Conservation (phyloP, 805 yeast genomes). For the Tetrapisispora taiwanensis region DNA sequence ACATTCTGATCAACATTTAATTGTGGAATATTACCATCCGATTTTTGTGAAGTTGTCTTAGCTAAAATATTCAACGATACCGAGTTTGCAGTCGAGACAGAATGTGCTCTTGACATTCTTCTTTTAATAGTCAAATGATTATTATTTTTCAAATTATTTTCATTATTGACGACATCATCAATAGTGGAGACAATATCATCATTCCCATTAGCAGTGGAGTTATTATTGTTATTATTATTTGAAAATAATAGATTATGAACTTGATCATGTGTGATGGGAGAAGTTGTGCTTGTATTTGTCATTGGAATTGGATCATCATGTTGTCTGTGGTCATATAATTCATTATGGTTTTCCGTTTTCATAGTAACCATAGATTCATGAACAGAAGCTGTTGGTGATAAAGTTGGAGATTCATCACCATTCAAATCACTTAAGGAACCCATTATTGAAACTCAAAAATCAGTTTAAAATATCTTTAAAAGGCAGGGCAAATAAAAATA, state of each 20-base stretch:
- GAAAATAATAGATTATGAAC: neutral
- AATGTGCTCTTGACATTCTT: conserved; percentile 5
- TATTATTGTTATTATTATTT: neutral
- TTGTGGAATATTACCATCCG: neutral
- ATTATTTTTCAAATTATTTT: neutral
- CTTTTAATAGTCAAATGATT: neutral
- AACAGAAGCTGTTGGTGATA: conserved; percentile 19
- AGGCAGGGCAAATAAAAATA: too few relatives aligned
- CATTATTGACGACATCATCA: conserved; percentile 3
- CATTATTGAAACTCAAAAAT: neutral
- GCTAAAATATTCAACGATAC: conserved; percentile 4
- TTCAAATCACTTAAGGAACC: neutral
- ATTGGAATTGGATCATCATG: conserved; percentile 17
- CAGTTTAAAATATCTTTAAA: too few relatives aligned
- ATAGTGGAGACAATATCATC: neutral
- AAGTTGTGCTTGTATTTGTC: neutral
- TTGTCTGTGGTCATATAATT: conserved; percentile 39
- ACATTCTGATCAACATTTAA: conserved; percentile 7
- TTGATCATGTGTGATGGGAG: neutral
- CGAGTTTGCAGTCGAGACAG: conserved; percentile 5
- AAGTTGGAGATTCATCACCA: neutral
- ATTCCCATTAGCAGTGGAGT: neutral
- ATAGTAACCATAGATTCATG: conserved; percentile 28
- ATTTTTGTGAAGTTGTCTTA: conserved; percentile 10
- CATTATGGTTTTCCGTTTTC: conserved; percentile 31